These are phyloP conservation scores for Paecilomyces variotii DNA, from an alignment of 2,329 filamentous ascomycete species.

Conservation along the genomic window DNA sequence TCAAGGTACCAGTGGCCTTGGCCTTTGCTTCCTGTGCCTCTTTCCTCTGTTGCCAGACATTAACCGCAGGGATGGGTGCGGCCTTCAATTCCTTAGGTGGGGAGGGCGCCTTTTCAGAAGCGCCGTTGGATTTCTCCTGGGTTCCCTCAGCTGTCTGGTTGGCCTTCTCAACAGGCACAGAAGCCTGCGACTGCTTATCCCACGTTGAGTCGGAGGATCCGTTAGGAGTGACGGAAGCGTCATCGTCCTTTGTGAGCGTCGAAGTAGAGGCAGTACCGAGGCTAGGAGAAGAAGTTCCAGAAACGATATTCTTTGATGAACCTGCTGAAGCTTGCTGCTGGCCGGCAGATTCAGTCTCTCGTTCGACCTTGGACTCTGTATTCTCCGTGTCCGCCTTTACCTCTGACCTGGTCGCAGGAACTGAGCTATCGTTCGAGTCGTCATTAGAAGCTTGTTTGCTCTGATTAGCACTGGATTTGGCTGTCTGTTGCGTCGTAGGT, in stretches of 20 bases:
- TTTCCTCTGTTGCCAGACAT: slow-evolving; percentile 76
- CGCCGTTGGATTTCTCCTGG: slow-evolving; percentile 46
- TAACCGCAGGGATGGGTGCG: slow-evolving; percentile 74
- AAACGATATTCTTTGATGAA: slow-evolving; percentile 25
- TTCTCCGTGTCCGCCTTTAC: slow-evolving; percentile 40
- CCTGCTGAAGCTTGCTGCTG: slow-evolving; percentile 10
- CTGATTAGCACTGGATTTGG: slow-evolving; percentile 31
- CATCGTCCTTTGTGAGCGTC: slow-evolving; percentile 51
- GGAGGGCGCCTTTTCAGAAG: slow-evolving; percentile 52
- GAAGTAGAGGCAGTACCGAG: slow-evolving; percentile 46
- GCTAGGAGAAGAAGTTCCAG: slow-evolving; percentile 46
- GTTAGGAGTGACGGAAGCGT: slow-evolving; percentile 54
- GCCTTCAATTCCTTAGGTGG: slow-evolving; percentile 61
- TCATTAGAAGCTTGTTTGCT: slow-evolving; percentile 22
- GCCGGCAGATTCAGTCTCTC: slow-evolving; percentile 27
- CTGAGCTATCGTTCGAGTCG: slow-evolving; percentile 20
- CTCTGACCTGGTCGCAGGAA: slow-evolving; percentile 19
- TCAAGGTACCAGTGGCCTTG: slow-evolving; percentile 29
- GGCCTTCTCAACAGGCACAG: slow-evolving; percentile 53
- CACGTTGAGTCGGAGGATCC: slow-evolving; percentile 59
- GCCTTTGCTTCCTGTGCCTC: slow-evolving; percentile 53
- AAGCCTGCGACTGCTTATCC: slow-evolving; percentile 57
- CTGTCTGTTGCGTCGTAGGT: slow-evolving; percentile 36
- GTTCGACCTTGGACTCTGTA: slow-evolving; percentile 19
- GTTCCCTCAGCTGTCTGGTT: slow-evolving; percentile 34